Conservation (phyloP, 192 early-diverging fungal species). For the Backusella psychrophila region DNA sequence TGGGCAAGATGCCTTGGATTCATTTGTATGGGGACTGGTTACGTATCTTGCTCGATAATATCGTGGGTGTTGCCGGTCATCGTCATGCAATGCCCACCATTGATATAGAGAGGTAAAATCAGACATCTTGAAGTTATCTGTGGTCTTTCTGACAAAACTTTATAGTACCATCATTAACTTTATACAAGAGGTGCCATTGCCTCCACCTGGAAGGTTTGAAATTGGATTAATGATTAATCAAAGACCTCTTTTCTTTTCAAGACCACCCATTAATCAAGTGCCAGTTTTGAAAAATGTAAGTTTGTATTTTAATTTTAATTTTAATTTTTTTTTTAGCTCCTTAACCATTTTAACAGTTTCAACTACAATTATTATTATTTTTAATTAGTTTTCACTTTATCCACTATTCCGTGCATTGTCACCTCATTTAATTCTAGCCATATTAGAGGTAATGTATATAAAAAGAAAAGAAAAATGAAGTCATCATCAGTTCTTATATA, state of each 20-base stretch:
- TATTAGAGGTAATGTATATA: constrained; percentile 59
- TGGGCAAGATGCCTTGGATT: constrained; percentile 71
- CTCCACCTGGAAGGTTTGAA: constrained; percentile 77
- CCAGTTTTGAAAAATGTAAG: constrained; percentile 75
- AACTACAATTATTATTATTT: constrained; percentile 2
- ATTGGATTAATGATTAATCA: constrained; percentile 62
- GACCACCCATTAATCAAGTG: constrained; percentile 74
- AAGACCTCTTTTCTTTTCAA: constrained; percentile 55
- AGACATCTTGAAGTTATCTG: no score
- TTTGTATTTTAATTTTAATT: not conserved
- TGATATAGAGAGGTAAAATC: constrained; percentile 16
- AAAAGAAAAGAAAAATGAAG: not conserved
- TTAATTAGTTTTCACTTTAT: constrained; percentile 68
- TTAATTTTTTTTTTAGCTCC: not conserved
- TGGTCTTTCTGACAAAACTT: not conserved
- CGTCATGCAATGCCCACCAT: not conserved
- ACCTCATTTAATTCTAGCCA: constrained; percentile 55
- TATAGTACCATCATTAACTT: constrained; percentile 43
- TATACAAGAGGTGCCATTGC: constrained; percentile 68
- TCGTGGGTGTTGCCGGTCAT: constrained; percentile 46
- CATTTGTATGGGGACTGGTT: constrained; percentile 78
- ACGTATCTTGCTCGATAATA: constrained; percentile 49
- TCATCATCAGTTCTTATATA: not conserved
- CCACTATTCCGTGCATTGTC: constrained; percentile 70
- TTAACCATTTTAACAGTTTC: not conserved